Base-by-base conservation (phyloP, 1,139 yeast genomes). In the Geotrichum restrictum region DNA sequence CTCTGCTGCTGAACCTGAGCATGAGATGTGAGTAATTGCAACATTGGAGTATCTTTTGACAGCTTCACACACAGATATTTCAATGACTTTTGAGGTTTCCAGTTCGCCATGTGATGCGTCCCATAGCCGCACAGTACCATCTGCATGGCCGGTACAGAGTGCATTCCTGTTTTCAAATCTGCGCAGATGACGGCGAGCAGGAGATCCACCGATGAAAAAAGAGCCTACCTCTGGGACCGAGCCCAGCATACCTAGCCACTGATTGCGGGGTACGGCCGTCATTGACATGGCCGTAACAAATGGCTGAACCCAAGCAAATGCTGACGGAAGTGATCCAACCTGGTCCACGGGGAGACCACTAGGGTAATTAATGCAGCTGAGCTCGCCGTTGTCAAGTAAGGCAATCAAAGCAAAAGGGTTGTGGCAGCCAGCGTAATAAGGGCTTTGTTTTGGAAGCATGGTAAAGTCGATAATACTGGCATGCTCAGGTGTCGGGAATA, bases 71-170 rank as follows among this genome's bases (percentile, higher is more conserved):
- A 82, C 70, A 58, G 78, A 76, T 36, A 82, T 74, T 57, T 81
- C 85, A 58, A 82, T 70, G 1, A 79, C 81, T 6, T 76, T 71
- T n/a, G 80, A 73, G 48, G 83, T 88, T 56, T 78, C 84, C 16
- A 69, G 58, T 60, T 87, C 96, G 27, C 86, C 87, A 57, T 83
- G 81, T 0, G 95, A 82, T 0, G 89, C 83, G 67, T 91, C 96
- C 77, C 88, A 82, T 19, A 93, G 67, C 57, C 95, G 76, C 0
- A 93, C 81, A 21, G 80, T 75, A 0, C 97, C 98, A 62, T 84
- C 82, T 36, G 78, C 78, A 66, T 88, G 97, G 1, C 97, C 98
- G 0, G 95, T 81, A 1, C 86, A 78, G 47, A 85, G 68, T 1
- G 88, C 85, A 34, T 81, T 78, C 37, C 93, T 78, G 8, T 75